Evolutionary conservation across 2,329 filamentous ascomycete genomes (phyloP).

Genomic region (Hyphodiscus sp.): DNA sequence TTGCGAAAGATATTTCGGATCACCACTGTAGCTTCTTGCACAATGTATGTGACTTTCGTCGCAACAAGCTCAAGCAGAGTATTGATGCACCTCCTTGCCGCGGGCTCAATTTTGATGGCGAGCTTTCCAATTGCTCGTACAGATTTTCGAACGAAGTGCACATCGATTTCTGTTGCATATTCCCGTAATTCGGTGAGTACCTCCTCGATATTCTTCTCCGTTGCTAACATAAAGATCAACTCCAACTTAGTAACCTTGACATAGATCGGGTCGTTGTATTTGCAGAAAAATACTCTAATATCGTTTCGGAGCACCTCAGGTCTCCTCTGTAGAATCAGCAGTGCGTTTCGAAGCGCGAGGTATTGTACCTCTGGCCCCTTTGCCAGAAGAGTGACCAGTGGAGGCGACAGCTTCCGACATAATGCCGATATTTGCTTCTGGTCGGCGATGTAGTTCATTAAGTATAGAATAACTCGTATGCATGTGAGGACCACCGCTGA

Average conservation of each 20-base stretch:
- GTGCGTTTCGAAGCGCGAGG: slow-evolving; percentile 83
- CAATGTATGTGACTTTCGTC: slow-evolving; percentile 98
- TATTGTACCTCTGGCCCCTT: slow-evolving; percentile 99
- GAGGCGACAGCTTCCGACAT: slow-evolving; percentile 89
- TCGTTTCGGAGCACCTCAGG: slow-evolving; percentile 94
- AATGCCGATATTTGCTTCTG: slow-evolving; percentile 80
- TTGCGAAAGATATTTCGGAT: slow-evolving; percentile 99
- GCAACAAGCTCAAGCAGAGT: slow-evolving; percentile 87
- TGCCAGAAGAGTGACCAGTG: slow-evolving; percentile 86
- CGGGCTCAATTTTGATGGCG: slow-evolving; percentile 97
- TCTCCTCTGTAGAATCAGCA: slow-evolving; percentile 85
- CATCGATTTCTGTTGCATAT: slow-evolving; percentile 97
- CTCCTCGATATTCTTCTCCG: slow-evolving; percentile 89
- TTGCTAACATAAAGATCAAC: slow-evolving; percentile 97
- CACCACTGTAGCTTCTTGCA: slow-evolving; percentile 96
- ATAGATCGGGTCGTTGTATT: slow-evolving; percentile 99
- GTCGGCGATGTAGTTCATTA: slow-evolving; percentile 98
- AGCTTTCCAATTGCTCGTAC: slow-evolving; percentile 96
- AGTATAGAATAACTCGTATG: slow-evolving; percentile 90
- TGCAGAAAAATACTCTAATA: slow-evolving; percentile 98
- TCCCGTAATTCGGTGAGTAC: slow-evolving; percentile 91
- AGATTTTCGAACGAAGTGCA: slow-evolving; percentile 96
- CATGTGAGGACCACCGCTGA: slow-evolving; percentile 94
- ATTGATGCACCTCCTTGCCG: slow-evolving; percentile 85
- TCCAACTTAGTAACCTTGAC: slow-evolving; percentile 99